Evolutionary conservation across 768 basidiomycete genomes (phyloP).

Genomic region (Boletales sp.): DNA sequence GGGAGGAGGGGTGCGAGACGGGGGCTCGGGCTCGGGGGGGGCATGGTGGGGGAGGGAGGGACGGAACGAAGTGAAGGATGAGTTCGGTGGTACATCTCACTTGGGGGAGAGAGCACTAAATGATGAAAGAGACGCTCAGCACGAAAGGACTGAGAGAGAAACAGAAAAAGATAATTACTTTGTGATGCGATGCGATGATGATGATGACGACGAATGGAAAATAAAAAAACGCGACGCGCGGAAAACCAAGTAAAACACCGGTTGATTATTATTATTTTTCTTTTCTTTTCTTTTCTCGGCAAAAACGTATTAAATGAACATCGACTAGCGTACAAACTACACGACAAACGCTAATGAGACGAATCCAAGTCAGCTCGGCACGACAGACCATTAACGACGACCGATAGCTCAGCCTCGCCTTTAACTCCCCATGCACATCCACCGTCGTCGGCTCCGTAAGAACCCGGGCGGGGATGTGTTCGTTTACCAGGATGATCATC

Average conservation of each 20-base stretch:
- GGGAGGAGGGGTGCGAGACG: conserved; percentile 52
- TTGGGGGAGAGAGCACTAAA: conserved; percentile 31
- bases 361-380: background rate
- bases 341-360: background rate
- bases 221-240: too few relatives aligned
- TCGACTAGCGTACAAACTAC: background rate
- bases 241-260: too few relatives aligned
- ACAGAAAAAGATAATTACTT: background rate
- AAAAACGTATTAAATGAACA: too few relatives aligned
- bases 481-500: conserved; percentile 91
- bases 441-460: conserved; percentile 33
- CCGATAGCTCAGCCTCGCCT: conserved; percentile 81
- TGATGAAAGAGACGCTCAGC: conserved; percentile 11
- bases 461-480: conserved; percentile 58
- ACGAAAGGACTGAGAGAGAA: background rate
- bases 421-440: conserved; percentile 77
- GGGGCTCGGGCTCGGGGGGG: conserved; percentile 27
- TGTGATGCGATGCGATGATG: too few relatives aligned
- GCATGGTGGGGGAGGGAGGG: conserved; percentile 35
- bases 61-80: conserved; percentile 54
- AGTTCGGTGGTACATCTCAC: conserved; percentile 63
- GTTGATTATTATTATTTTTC: too few relatives aligned
- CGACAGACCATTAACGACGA: background rate
- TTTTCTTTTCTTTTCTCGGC: too few relatives aligned
- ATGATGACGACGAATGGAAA: too few relatives aligned